Base-by-base conservation (phyloP, 495 filamentous ascomycete genomes). In the Daldinia vernicosa region DNA sequence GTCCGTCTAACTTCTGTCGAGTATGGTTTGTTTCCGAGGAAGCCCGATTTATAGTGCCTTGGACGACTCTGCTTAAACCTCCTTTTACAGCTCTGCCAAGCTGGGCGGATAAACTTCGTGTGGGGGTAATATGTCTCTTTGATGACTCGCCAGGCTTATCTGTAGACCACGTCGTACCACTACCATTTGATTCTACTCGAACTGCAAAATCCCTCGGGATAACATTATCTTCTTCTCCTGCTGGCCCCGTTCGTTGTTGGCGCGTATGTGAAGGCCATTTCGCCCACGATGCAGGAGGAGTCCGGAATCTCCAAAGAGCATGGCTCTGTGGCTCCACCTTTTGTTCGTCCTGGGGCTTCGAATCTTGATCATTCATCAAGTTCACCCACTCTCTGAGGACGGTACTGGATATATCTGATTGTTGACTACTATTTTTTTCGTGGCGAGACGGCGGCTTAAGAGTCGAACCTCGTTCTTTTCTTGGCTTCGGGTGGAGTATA, bases 211-310 rank as follows among this genome's bases (percentile, higher is more conserved):
- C 74, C 26, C 58, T 68, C 8, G 67, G 35, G 11, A 50, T 60
- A 11, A 76, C 77, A 39, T 66, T 64, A 26, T 79, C 76, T 26
- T 61, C 59, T 27, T 69, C 57, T 11, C 69, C 63, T 33, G 74
- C 72, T 6, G 64, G 47, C 17, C 64, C 77, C n/a, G 72, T 78
- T 45, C 79, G 74, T 59, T 80, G 72, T 5, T 66, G 66, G 4
- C 78, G 78, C 32, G 75, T 79, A 54, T 78, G 69, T 11, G 77
- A 81, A n/a, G 79, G 78, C 69, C 78, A 81, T 43, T 71, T 77
- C 11, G 79, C 73, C 79, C 79, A 81, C 7, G 76, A 75, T 19
- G 69, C 77, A 11, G 78, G 76, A 30, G 75, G 73, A 24, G 74
- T 76, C 15, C 66, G 64, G 24, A 70, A 50, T 52, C 58, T 71